These are phyloP conservation scores for Pichia kudriavzevii DNA, from an alignment of 1,139 yeast species.

Conservation along the genomic window DNA sequence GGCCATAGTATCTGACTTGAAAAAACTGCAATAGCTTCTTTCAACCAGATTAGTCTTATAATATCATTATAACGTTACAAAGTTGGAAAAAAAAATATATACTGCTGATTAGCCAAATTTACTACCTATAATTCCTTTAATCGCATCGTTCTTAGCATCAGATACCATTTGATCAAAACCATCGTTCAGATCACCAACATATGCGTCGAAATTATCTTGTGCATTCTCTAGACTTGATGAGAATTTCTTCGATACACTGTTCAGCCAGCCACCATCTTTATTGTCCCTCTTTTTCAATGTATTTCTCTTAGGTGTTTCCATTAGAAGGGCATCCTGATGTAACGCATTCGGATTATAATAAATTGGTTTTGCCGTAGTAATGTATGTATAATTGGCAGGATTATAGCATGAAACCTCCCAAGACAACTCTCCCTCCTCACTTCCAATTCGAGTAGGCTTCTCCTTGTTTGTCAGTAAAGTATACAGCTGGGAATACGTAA, in stretches of 20 bases:
- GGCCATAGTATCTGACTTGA: too few species aligned
- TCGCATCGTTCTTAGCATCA: slow-evolving; percentile 24
- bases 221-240: slow-evolving; percentile 20
- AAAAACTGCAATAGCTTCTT: too few species aligned
- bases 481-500: slow-evolving; percentile 53
- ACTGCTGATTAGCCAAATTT: slow-evolving; percentile 32
- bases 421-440: slow-evolving; percentile 47
- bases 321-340: slow-evolving; percentile 23
- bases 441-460: background rate
- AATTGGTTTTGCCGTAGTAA: slow-evolving; percentile 23
- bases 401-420: slow-evolving; percentile 42
- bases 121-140: slow-evolving; percentile 22
- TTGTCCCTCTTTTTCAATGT: slow-evolving; percentile 1
- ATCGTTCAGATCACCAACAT: slow-evolving; percentile 24
- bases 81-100: too few species aligned
- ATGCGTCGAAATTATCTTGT: slow-evolving; percentile 19
- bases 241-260: slow-evolving; percentile 18
- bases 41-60: too few species aligned
- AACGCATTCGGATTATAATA: slow-evolving; percentile 27
- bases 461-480: slow-evolving; percentile 49
- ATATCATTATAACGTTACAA: too few species aligned
- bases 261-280: slow-evolving; percentile 14
- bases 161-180: slow-evolving; percentile 25
- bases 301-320: slow-evolving; percentile 15
- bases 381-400: slow-evolving; percentile 29